phyloP scores from a whole-genome alignment of 2,329 filamentous ascomycete genomes.

The Pyricularia grisea region DNA sequence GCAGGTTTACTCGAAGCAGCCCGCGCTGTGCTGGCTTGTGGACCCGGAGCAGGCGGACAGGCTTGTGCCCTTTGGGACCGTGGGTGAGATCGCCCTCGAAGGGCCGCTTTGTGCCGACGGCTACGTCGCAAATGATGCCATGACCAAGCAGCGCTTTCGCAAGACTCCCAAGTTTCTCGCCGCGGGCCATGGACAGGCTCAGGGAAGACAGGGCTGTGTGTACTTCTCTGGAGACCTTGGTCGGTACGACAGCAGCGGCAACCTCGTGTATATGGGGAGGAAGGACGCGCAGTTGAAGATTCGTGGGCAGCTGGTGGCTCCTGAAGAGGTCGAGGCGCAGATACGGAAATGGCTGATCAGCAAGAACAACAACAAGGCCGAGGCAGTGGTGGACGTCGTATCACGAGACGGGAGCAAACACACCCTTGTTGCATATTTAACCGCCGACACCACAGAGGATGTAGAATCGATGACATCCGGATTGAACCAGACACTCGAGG shows the following conservation, averaged over 20 bases:
- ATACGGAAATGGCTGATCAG: constrained; percentile 8
- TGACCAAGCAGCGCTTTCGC: constrained; percentile 1
- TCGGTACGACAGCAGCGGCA: constrained; percentile 22
- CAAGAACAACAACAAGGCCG: constrained; percentile 3
- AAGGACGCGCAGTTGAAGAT: constrained; percentile 48
- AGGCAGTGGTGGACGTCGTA: constrained; percentile 19
- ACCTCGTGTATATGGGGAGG: constrained; percentile 31
- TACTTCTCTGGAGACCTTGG: constrained; percentile 31
- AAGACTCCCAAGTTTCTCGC: not conserved
- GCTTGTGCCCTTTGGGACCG: constrained; percentile 18
- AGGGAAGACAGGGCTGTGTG: not conserved
- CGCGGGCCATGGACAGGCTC: not conserved
- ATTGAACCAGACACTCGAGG: constrained; percentile 21
- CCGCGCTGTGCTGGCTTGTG: constrained; percentile 5
- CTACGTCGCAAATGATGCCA: constrained; percentile 21
- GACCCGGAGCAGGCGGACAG: constrained; percentile 16
- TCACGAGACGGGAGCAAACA: constrained; percentile 12
- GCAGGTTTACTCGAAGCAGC: not conserved
- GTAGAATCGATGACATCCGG: constrained; percentile 17
- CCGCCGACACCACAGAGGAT: not conserved
- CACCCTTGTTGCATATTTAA: constrained; percentile 11
- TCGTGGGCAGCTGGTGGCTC: constrained; percentile 41
- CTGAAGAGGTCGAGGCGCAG: constrained; percentile 14
- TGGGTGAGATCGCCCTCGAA: constrained; percentile 26
- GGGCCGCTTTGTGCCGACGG: constrained; percentile 37